Percentiles rank a stretch among this genome's conserved stretches.
These are phyloP conservation scores for Collybia mongolica DNA, from an alignment of 768 basidiomycete genomes.

Conservation along the genomic window DNA sequence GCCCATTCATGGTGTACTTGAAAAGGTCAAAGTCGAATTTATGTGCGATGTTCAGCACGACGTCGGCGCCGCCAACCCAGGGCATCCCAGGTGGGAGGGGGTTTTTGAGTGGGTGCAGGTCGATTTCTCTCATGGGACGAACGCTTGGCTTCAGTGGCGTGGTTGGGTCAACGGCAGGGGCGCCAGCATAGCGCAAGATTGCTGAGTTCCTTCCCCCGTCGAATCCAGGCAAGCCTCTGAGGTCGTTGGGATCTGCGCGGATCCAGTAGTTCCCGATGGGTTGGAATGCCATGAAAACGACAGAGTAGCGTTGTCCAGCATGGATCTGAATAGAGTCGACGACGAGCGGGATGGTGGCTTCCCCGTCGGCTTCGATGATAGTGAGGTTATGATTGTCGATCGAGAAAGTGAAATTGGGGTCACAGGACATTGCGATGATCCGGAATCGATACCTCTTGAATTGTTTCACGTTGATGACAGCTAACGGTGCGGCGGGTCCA, in stretches of 20 bases:
- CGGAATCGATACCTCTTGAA: conserved; percentile 37
- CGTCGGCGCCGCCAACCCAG: conserved; percentile 36
- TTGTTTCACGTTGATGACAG: conserved; percentile 32
- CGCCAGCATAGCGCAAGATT: conserved; percentile 51
- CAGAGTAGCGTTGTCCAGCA: conserved; percentile 27
- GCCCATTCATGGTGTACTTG: conserved; percentile 27
- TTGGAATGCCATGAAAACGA: conserved; percentile 43
- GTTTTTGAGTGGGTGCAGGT: conserved; percentile 33
- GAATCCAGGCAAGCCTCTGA: conserved; percentile 22
- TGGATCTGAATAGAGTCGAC: conserved; percentile 45
- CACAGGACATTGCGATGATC: conserved; percentile 32
- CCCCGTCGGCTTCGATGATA: conserved; percentile 52
- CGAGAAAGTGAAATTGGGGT: conserved; percentile 36
- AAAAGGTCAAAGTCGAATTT: conserved; percentile 9
- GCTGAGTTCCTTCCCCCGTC: conserved; percentile 41
- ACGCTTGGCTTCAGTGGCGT: conserved; percentile 17
- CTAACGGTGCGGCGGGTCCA: conserved; percentile 19
- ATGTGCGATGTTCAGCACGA: conserved; percentile 33
- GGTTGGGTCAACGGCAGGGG: conserved; percentile 39
- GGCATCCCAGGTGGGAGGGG: conserved; percentile 26
- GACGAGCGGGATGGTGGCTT: conserved; percentile 35
- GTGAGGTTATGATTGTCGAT: conserved; percentile 47
- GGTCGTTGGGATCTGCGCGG: conserved; percentile 26
- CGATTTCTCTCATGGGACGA: conserved; percentile 31
- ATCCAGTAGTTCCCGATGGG: conserved; percentile 52